These are phyloP conservation scores for Euphrasia confusa DNA, from an alignment of 257 asterid species.

Conservation along the genomic window DNA sequence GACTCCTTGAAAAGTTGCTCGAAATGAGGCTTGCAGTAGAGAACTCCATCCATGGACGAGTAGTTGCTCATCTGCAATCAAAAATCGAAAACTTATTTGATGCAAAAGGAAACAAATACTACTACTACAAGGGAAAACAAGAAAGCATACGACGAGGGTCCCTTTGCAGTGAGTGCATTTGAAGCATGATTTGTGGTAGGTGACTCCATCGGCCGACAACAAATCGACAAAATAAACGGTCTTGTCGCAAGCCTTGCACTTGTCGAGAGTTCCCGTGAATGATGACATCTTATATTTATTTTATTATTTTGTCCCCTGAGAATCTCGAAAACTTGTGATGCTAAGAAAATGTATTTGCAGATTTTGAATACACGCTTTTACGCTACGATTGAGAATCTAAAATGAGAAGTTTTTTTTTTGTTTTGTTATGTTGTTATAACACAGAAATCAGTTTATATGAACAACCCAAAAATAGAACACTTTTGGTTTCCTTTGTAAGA, in stretches of 20 bases:
- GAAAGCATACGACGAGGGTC: constrained; percentile 58
- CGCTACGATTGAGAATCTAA: constrained; percentile 15
- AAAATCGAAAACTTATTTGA: background rate
- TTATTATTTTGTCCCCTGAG: constrained; percentile 1
- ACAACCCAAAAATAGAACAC: constrained; percentile 18
- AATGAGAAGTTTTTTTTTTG: constrained; percentile 3
- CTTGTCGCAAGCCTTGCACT: constrained; percentile 58
- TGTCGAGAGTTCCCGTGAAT: constrained; percentile 51
- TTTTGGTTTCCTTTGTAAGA: background rate
- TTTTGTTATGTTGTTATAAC: constrained; percentile 2
- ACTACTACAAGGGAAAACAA: too few species aligned
- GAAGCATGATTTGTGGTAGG: constrained; percentile 51
- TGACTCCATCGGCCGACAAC: constrained; percentile 51
- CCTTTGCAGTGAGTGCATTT: constrained; percentile 80
- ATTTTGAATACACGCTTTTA: background rate
- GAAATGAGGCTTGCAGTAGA: constrained; percentile 79
- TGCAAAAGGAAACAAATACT: background rate
- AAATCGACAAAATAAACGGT: constrained; percentile 53
- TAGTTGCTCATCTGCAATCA: constrained; percentile 73
- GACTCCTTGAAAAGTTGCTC: constrained; percentile 84
- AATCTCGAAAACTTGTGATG: constrained; percentile 24
- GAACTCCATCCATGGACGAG: constrained; percentile 68
- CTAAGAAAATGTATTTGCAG: background rate
- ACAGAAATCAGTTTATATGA: constrained; percentile 23
- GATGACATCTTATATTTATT: constrained; percentile 26